A percentile compares a stretch with the other conserved stretches of the same genome.
These are phyloP conservation scores for Phytophthora boehmeriae DNA, from an alignment of 352 stramenopile genomes.

Conservation along the genomic window DNA sequence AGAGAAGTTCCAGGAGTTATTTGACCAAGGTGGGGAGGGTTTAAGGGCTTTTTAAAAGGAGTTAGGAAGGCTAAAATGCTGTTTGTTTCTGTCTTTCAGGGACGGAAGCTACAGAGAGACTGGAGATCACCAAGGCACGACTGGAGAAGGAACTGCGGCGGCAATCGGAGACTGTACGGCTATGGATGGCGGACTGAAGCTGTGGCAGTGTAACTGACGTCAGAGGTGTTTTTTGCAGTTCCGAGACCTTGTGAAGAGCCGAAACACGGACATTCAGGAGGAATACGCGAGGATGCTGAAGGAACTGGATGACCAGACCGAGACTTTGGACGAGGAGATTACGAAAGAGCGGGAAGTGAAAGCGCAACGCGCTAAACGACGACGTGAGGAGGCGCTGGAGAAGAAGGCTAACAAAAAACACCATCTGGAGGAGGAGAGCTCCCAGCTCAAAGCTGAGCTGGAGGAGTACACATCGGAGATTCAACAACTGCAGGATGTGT, in stretches of 20 bases:
- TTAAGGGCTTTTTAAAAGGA: too few relatives aligned
- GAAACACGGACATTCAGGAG: slow-evolving; percentile 78
- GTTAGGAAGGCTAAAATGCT: background rate
- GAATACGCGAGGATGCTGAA: slow-evolving; percentile 78
- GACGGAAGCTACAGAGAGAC: slow-evolving; percentile 62
- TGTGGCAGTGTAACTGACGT: background rate
- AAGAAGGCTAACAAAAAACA: slow-evolving; percentile 41
- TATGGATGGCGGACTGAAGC: background rate
- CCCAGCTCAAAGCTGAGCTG: slow-evolving; percentile 41
- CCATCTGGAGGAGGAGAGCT: slow-evolving; percentile 37
- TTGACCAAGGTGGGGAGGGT: slow-evolving; percentile 37
- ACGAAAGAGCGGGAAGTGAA: slow-evolving; percentile 35
- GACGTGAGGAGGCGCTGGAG: slow-evolving; percentile 32
- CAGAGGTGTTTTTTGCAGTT: slow-evolving; percentile 41
- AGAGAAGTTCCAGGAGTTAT: slow-evolving; percentile 63
- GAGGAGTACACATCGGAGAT: slow-evolving; percentile 56
- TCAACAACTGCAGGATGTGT: slow-evolving; percentile 57
- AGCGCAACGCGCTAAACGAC: slow-evolving; percentile 34
- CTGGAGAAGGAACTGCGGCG: slow-evolving; percentile 72
- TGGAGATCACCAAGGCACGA: slow-evolving; percentile 67
- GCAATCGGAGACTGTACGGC: slow-evolving; percentile 42
- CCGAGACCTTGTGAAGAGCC: slow-evolving; percentile 61
- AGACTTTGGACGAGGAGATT: slow-evolving; percentile 59
- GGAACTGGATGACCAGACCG: slow-evolving; percentile 70
- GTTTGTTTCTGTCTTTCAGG: slow-evolving; percentile 21